Conservation (phyloP, 805 yeast species). For the Yamadazyma insecticola region DNA sequence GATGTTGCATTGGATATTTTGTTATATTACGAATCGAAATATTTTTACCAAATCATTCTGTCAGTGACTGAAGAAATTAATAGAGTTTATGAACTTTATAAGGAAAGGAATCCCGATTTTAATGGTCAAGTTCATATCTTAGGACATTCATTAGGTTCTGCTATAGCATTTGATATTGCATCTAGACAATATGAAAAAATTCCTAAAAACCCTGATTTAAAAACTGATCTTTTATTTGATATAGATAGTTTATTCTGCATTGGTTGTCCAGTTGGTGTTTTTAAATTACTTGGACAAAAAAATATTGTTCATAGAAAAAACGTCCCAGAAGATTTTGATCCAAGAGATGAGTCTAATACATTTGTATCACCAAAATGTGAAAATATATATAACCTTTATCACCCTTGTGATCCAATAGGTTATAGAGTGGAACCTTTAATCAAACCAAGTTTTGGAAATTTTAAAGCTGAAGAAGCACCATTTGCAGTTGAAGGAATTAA, state of each 20-base stretch:
- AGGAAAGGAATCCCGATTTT: conserved; percentile 62
- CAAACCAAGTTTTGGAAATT: conserved; percentile 40
- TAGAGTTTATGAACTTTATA: conserved; percentile 52
- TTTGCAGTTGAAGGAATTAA: conserved; percentile 51
- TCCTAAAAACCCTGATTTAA: conserved; percentile 22
- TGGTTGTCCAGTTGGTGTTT: conserved; percentile 90
- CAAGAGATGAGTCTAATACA: conserved; percentile 11
- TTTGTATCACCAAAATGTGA: conserved; percentile 50
- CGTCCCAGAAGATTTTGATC: conserved; percentile 17
- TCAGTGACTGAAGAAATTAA: conserved; percentile 65
- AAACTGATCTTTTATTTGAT: conserved; percentile 54
- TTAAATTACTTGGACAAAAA: conserved; percentile 65
- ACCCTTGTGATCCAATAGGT: conserved; percentile 89
- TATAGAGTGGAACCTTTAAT: conserved; percentile 87
- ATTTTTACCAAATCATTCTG: conserved; percentile 55
- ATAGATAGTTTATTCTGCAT: conserved; percentile 73
- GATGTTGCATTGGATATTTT: conserved; percentile 84
- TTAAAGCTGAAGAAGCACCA: conserved; percentile 56
- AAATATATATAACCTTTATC: conserved; percentile 77
- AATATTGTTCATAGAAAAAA: conserved; percentile 45
- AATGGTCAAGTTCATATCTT: conserved; percentile 77
- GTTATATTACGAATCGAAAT: conserved; percentile 69
- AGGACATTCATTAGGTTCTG: conserved; percentile 92
- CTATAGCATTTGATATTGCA: conserved; percentile 74
- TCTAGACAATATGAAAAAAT: conserved; percentile 39